Evolutionary conservation across 495 filamentous ascomycete genomes (phyloP).

Genomic region (Ramalina intermedia): DNA sequence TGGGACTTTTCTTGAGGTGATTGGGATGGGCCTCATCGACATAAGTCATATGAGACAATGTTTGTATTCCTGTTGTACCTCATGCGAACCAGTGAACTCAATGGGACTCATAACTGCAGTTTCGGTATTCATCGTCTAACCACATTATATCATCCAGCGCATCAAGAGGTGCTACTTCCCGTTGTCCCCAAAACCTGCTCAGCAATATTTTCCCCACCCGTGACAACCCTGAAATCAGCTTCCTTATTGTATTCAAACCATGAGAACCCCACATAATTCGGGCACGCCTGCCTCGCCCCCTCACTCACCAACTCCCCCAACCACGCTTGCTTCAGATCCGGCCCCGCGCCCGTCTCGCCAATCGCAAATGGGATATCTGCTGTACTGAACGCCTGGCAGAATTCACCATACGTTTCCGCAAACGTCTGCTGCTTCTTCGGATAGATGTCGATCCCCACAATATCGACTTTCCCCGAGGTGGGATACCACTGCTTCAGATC

Average conservation of each 20-base stretch:
- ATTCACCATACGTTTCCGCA: slow-evolving; percentile 3
- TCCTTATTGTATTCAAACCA: slow-evolving; percentile 16
- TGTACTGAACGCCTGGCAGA: slow-evolving; percentile 2
- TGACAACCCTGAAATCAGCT: slow-evolving; percentile 9
- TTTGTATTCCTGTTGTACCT: too few species aligned
- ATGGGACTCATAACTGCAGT: too few species aligned
- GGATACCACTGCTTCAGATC: slow-evolving; percentile 2
- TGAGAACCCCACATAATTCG: slow-evolving; percentile 12
- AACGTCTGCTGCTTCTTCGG: slow-evolving; percentile 1
- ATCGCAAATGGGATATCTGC: slow-evolving; percentile 8
- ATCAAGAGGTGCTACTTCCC: too few species aligned
- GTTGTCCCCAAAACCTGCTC: background rate
- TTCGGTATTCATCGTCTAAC: too few species aligned
- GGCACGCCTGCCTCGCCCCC: slow-evolving; percentile 10
- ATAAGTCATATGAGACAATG: too few species aligned
- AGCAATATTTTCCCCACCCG: slow-evolving; percentile 4
- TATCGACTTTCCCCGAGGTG: slow-evolving; percentile 1
- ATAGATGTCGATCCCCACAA: slow-evolving; percentile 13
- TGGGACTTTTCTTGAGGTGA: too few species aligned
- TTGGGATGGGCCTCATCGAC: too few species aligned
- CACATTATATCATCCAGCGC: too few species aligned
- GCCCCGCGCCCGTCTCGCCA: slow-evolving; percentile 11
- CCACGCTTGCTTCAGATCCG: slow-evolving; percentile 6
- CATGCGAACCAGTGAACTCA: too few species aligned
- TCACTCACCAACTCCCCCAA: slow-evolving; percentile 6